Conservation (phyloP, 345 rosid genomes). For the Eucalyptus tenuipes region DNA sequence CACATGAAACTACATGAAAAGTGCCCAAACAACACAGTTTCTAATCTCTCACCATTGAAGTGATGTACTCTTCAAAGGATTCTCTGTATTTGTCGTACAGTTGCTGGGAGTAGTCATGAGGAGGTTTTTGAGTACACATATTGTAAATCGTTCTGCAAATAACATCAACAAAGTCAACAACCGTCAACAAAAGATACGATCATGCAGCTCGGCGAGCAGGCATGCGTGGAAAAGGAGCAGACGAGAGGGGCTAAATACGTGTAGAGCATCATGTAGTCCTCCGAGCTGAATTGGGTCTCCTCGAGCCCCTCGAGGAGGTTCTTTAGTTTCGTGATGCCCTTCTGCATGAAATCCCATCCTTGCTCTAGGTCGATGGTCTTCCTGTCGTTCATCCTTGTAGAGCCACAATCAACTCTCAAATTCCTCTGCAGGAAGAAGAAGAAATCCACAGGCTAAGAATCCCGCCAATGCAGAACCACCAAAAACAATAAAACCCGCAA, state of each 20-base stretch:
- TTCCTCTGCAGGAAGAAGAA: not conserved
- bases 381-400: conserved; percentile 8
- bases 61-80: conserved; percentile 44
- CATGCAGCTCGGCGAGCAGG: not conserved
- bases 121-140: conserved; percentile 67
- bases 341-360: conserved; percentile 60
- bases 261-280: conserved; percentile 60
- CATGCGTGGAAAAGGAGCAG: not conserved
- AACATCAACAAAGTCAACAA: not conserved
- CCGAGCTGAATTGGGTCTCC: conserved; percentile 36
- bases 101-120: conserved; percentile 55
- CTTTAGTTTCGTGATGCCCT: conserved; percentile 49
- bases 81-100: conserved; percentile 52
- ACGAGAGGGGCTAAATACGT: conserved; percentile 13
- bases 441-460: not conserved
- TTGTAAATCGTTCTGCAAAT: conserved; percentile 47
- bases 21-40: not conserved
- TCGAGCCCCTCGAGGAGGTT: conserved; percentile 42
- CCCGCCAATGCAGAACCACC: not conserved
- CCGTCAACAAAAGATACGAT: not conserved
- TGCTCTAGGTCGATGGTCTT: conserved; percentile 30
- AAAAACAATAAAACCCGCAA: not conserved
- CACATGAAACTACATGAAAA: not conserved
- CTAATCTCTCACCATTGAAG: conserved; percentile 19
- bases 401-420: not conserved